Conservation (phyloP, 2,329 filamentous ascomycete species). For the Dendryphion nanum region DNA sequence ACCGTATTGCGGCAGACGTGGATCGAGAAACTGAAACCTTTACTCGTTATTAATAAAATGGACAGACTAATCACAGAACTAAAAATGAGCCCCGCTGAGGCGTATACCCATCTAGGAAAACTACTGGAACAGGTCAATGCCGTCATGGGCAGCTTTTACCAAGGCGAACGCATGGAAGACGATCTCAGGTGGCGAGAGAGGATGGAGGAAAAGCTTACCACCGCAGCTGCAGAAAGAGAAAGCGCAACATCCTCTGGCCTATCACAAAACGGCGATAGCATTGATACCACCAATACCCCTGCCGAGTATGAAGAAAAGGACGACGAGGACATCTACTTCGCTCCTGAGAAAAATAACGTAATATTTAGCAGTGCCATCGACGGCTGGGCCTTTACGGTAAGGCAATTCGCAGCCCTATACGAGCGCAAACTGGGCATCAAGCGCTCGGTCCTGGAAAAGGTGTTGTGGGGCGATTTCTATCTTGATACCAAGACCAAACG, state of each 20-base stretch:
- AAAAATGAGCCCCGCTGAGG: constrained; percentile 87
- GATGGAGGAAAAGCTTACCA: constrained; percentile 81
- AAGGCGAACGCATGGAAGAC: constrained; percentile 97
- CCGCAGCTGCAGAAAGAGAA: constrained; percentile 65
- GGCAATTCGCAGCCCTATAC: constrained; percentile 89
- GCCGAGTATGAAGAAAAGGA: constrained; percentile 81
- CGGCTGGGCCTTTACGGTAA: constrained; percentile 97
- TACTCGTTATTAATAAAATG: constrained; percentile 98
- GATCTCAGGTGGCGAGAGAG: constrained; percentile 93
- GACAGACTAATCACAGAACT: constrained; percentile 91
- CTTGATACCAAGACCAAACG: constrained; percentile 96
- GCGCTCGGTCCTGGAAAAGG: constrained; percentile 80
- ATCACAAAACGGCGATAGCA: constrained; percentile 55
- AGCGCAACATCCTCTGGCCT: constrained; percentile 47
- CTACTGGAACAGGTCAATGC: constrained; percentile 95
- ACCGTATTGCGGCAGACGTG: constrained; percentile 93
- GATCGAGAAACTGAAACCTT: constrained; percentile 90
- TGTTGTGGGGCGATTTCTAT: constrained; percentile 96
- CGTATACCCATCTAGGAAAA: constrained; percentile 84
- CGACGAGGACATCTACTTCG: constrained; percentile 97
- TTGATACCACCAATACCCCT: constrained; percentile 48
- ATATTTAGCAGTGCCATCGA: constrained; percentile 98
- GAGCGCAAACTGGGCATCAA: constrained; percentile 98
- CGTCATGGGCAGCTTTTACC: constrained; percentile 94
- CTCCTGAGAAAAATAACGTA: constrained; percentile 97